A percentile compares a stretch with the other conserved stretches of the same genome.
Conservation (phyloP, 441 rosid genomes). For the Pelargonium australe region DNA sequence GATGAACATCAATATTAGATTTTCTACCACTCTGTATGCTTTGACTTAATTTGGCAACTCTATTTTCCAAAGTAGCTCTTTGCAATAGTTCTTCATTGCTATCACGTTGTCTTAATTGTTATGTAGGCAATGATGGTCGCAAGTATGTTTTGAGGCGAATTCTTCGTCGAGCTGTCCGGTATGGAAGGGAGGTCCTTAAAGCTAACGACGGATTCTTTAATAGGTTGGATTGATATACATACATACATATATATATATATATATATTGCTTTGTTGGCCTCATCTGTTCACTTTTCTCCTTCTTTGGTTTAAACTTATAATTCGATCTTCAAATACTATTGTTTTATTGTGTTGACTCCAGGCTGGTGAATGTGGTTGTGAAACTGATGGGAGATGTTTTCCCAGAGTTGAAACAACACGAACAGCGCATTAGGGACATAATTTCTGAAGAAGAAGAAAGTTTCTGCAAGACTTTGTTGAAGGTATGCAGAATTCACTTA, state of each 20-base stretch:
- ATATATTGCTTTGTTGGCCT: no score
- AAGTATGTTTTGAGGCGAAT: constrained; percentile 94
- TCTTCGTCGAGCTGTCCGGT: constrained; percentile 98
- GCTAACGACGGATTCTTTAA: constrained; percentile 83
- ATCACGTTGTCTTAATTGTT: constrained; percentile 11
- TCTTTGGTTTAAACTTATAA: neutral
- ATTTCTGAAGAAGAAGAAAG: constrained; percentile 85
- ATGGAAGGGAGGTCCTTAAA: constrained; percentile 83
- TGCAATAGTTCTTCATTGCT: no score
- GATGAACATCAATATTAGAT: neutral
- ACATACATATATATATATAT: neutral
- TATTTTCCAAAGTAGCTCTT: neutral
- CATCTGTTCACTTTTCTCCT: no score
- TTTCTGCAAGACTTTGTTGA: constrained; percentile 18
- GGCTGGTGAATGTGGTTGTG: constrained; percentile 73
- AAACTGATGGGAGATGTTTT: constrained; percentile 75
- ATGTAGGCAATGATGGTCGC: constrained; percentile 90
- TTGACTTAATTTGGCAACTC: neutral
- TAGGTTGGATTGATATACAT: constrained; percentile 41
- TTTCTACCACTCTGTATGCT: neutral
- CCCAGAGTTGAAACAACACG: constrained; percentile 80
- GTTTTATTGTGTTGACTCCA: constrained; percentile 25
- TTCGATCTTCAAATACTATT: neutral
- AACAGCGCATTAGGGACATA: constrained; percentile 55
- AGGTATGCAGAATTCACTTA: no score